Base-by-base conservation (phyloP, 257 asterid species). In the Scutellaria barbata region DNA sequence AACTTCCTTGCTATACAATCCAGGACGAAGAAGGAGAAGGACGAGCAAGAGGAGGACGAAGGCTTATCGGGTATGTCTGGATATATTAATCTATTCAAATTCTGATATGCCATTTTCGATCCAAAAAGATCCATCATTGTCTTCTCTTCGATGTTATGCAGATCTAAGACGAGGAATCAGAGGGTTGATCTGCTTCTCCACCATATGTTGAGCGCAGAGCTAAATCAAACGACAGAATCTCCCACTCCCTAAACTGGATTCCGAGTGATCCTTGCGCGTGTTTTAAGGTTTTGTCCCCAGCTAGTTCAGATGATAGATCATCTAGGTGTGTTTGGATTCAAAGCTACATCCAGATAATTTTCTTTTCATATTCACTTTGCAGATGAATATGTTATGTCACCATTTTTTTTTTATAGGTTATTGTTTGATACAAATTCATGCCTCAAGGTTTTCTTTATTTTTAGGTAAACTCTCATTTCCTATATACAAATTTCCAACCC, bases 141-240 rank as follows among this genome's bases (percentile, higher is more conserved):
- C 40, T 16, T 65, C n/a, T 70, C 30, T 3, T 43, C 43, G 78
- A 22, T 72, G 40, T 63, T 72, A 37, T 76, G 81, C 97, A 93
- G 96, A 47, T 67, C 80, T 12, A 89, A 86, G 85, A 63, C 98
- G 33, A 85, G 96, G 80, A 89, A 81, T 41, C 94, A 86, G 83
- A 88, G 96, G 73, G 96, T 90, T 53, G 97, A 93, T 56, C 71
- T 73, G 55, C 97, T 93, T 69, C 98, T 93, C 81, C 98, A 93
- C 85, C 98, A 86, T 67, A 93, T 93, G 94, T 74, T 93, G 84
- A 93, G 97, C 39, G 79, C 96, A 8, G 97, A 90, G 84, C 94
- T 90, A 39, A 17, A 51, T 5, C 56, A 50, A 66, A 79, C 40
- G 52, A 8, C 89, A 11, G 79, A 77, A 64, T 1, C 79, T 18